Evolutionary conservation across 208 protist genomes (phyloP).

Genomic region (Naegleria fowleri): DNA sequence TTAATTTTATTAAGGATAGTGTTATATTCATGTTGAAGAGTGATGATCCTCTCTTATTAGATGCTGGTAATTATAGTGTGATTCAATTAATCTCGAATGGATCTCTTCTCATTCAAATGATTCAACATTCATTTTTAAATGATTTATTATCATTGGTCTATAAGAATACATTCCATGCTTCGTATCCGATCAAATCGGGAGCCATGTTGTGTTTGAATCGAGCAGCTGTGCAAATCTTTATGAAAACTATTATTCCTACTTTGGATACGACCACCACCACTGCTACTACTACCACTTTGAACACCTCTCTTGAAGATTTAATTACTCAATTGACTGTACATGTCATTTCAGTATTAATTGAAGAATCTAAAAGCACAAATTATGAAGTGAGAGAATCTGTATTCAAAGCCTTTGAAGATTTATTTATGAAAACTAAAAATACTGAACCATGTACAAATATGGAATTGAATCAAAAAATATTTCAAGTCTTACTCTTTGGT

Average conservation of each 20-base stretch:
- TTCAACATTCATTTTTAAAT: not conserved
- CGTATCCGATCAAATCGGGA: not conserved
- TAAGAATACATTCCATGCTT: not conserved
- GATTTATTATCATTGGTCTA: not conserved
- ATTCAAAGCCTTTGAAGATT: not conserved
- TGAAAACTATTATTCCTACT: too few relatives aligned
- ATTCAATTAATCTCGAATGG: not conserved
- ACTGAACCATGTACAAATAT: not conserved
- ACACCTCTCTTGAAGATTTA: not conserved
- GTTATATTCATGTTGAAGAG: not conserved
- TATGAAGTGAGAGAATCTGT: not conserved
- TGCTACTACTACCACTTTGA: too few relatives aligned
- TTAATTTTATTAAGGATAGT: not conserved
- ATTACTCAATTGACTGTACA: not conserved
- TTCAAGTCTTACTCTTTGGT: not conserved
- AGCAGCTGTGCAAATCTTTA: not conserved
- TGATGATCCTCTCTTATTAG: not conserved
- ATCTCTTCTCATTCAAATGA: not conserved
- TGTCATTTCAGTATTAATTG: not conserved
- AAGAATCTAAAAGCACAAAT: not conserved
- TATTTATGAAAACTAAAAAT: not conserved
- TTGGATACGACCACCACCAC: too few relatives aligned
- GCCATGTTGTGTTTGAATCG: not conserved
- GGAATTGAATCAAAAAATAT: not conserved
- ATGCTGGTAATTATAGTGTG: not conserved